Conservation (phyloP, 495 filamentous ascomycete species). For the Astrocystis sublimbata region DNA sequence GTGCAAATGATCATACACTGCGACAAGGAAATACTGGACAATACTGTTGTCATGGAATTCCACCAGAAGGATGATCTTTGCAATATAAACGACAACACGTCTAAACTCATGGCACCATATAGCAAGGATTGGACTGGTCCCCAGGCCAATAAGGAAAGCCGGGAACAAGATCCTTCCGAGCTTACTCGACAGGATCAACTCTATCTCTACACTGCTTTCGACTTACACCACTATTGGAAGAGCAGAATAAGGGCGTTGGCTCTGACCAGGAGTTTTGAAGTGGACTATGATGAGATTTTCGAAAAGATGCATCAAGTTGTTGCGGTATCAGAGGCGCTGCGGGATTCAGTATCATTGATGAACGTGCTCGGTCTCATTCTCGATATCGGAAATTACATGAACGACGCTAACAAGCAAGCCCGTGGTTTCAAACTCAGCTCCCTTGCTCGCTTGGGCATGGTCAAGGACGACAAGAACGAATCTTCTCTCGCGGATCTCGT, state of each 20-base stretch:
- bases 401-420: conserved; percentile 97
- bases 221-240: conserved; percentile 99
- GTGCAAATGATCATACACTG: conserved; percentile 94
- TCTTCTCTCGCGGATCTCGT: conserved; percentile 93
- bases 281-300: conserved; percentile 89
- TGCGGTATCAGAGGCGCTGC: conserved; percentile 79
- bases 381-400: conserved; percentile 99
- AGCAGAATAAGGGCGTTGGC: conserved; percentile 87
- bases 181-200: conserved; percentile 94
- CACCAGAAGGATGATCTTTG: conserved; percentile 88
- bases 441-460: conserved; percentile 91
- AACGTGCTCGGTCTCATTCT: conserved; percentile 94
- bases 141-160: conserved; percentile 71
- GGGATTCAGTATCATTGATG: conserved; percentile 89
- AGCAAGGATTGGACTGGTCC: conserved; percentile 95
- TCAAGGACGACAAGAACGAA: conserved; percentile 98
- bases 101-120: conserved; percentile 91
- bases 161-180: conserved; percentile 85
- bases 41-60: conserved; percentile 96
- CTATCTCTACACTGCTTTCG: conserved; percentile 88
- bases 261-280: conserved; percentile 81
- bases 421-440: conserved; percentile 97
- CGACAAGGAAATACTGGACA: conserved; percentile 87
- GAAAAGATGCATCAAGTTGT: conserved; percentile 80
- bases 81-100: conserved; percentile 83